These are phyloP conservation scores for Echeveria elegans DNA, from an alignment of 164 flowering plant genomes.

Conservation along the genomic window DNA sequence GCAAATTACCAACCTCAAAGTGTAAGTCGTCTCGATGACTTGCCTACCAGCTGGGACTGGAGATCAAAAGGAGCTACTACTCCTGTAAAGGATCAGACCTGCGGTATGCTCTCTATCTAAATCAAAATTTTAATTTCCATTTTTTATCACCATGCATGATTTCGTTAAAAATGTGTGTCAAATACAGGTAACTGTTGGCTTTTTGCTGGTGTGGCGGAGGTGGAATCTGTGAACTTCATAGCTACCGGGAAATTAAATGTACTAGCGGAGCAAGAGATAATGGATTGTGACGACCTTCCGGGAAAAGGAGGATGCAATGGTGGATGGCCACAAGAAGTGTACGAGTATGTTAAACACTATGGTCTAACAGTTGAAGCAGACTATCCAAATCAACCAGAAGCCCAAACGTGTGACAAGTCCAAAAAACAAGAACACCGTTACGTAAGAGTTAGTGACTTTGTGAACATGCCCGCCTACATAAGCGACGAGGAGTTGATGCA, in stretches of 20 bases:
- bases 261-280: neutral
- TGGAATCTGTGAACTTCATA: neutral
- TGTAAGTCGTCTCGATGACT: neutral
- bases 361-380: neutral
- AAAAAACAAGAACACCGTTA: neutral
- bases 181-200: conserved; percentile 5
- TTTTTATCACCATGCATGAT: too few relatives aligned
- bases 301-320: conserved; percentile 5
- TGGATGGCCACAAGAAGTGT: neutral
- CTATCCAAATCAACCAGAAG: neutral
- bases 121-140: too few relatives aligned
- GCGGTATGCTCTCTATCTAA: neutral
- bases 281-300: neutral
- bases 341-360: neutral
- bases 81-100: neutral
- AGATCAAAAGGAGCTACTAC: conserved; percentile 6
- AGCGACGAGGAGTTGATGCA: neutral
- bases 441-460: neutral
- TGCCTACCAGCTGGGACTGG: conserved; percentile 3
- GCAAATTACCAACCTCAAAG: neutral
- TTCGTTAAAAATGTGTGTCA: neutral
- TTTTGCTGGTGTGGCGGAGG: neutral
- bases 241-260: neutral
- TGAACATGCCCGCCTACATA: neutral
- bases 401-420: neutral